These are phyloP conservation scores for Hemisphaericaspora xylofermentans DNA, from an alignment of 1,139 yeast species.

Conservation along the genomic window DNA sequence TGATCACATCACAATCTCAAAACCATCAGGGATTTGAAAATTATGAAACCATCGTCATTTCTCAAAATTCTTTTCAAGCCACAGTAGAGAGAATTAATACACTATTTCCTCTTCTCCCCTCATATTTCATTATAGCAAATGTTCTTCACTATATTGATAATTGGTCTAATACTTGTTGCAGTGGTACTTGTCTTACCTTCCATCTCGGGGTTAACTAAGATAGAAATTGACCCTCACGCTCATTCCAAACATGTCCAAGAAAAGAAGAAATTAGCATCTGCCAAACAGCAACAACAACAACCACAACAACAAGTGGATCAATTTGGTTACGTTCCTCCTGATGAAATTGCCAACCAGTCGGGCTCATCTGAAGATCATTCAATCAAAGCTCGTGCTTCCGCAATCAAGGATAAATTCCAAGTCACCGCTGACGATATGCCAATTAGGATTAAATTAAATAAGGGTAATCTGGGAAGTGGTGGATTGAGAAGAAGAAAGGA, in stretches of 20 bases:
- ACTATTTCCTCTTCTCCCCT: not conserved
- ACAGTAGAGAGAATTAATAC: too few relatives aligned
- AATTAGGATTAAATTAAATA: conserved; percentile 31
- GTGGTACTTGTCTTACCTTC: conserved; percentile 37
- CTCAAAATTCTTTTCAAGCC: not conserved
- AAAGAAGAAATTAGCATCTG: conserved; percentile 6
- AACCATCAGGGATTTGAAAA: too few relatives aligned
- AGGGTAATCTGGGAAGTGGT: conserved; percentile 16
- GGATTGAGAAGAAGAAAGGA: conserved; percentile 28
- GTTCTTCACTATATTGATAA: conserved; percentile 28
- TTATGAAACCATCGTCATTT: too few relatives aligned
- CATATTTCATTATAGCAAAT: conserved; percentile 14
- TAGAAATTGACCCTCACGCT: conserved; percentile 23
- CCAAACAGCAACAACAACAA: not conserved
- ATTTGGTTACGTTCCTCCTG: conserved; percentile 43
- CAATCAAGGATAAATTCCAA: conserved; percentile 30
- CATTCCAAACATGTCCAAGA: conserved; percentile 11
- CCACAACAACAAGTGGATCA: conserved; percentile 2
- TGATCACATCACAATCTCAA: too few relatives aligned
- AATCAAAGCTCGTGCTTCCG: conserved; percentile 25
- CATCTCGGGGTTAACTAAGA: conserved; percentile 37
- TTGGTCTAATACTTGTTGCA: conserved; percentile 31
- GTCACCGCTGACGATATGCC: conserved; percentile 44
- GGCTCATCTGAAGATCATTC: conserved; percentile 10
- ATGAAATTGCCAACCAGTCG: conserved; percentile 22